These are phyloP conservation scores for Hyphodiscus sp. DNA, from an alignment of 2,329 filamentous ascomycete genomes.

Conservation along the genomic window DNA sequence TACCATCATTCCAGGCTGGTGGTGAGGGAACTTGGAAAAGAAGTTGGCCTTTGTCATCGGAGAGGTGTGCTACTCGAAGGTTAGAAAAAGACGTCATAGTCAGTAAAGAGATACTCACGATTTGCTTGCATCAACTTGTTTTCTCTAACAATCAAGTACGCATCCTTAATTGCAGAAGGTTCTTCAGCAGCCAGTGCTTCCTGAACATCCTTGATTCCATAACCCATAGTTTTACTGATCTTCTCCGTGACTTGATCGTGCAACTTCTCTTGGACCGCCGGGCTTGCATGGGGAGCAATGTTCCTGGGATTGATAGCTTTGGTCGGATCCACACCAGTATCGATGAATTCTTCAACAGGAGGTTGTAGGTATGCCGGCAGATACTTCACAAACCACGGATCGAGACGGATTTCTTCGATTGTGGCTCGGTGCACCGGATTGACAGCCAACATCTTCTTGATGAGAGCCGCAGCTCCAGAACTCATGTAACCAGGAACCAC, in stretches of 20 bases:
- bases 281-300: slow-evolving; percentile 71
- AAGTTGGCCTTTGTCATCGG: slow-evolving; percentile 29
- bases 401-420: slow-evolving; percentile 85
- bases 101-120: slow-evolving; percentile 55
- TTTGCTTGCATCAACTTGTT: slow-evolving; percentile 96
- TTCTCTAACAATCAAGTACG: slow-evolving; percentile 94
- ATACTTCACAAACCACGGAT: slow-evolving; percentile 89
- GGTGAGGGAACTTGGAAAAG: slow-evolving; percentile 50
- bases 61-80: slow-evolving; percentile 23
- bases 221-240: slow-evolving; percentile 97
- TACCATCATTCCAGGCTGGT: slow-evolving; percentile 40
- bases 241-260: slow-evolving; percentile 92
- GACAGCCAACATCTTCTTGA: slow-evolving; percentile 90
- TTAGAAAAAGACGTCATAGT: slow-evolving; percentile 8
- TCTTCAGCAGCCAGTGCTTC: slow-evolving; percentile 88
- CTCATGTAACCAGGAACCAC: slow-evolving; percentile 89
- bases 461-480: slow-evolving; percentile 71
- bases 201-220: slow-evolving; percentile 89
- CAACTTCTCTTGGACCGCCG: slow-evolving; percentile 78
- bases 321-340: slow-evolving; percentile 89
- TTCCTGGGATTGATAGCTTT: slow-evolving; percentile 81
- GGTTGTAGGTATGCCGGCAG: slow-evolving; percentile 81
- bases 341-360: slow-evolving; percentile 84
- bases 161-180: slow-evolving; percentile 97
- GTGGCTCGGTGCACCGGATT: slow-evolving; percentile 93